Conservation (phyloP, 1,284 basidiomycete genomes). For the Meira nashicola region DNA sequence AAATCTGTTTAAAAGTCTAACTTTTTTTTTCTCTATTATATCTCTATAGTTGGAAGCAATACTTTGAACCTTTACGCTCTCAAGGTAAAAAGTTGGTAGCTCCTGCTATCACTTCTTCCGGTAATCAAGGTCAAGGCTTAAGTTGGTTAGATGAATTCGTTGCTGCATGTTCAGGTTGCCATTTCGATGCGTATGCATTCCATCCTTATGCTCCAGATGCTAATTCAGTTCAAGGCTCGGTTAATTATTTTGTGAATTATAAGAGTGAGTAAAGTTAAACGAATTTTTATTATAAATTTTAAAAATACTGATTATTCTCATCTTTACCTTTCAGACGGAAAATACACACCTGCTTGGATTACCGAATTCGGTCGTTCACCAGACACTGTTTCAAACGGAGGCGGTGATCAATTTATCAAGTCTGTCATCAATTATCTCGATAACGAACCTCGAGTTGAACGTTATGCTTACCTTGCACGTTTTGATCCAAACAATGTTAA, state of each 20-base stretch:
- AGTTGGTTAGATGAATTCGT: constrained; percentile 14
- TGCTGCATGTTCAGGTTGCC: constrained; percentile 9
- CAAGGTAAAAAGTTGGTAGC: constrained; percentile 12
- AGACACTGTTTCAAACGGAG: not conserved
- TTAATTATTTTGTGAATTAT: not conserved
- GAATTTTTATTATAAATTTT: too few species aligned
- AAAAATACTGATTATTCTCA: too few species aligned
- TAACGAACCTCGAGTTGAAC: not conserved
- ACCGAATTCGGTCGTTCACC: not conserved
- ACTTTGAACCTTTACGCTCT: constrained; percentile 12
- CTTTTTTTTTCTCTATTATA: too few species aligned
- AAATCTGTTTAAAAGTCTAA: too few species aligned
- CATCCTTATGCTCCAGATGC: constrained; percentile 13
- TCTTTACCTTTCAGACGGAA: not conserved
- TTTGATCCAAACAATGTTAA: not conserved
- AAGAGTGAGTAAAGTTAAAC: not conserved
- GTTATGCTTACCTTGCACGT: not conserved
- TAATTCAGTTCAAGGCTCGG: not conserved
- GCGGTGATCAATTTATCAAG: not conserved
- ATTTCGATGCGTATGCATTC: constrained; percentile 16
- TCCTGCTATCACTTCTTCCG: constrained; percentile 9
- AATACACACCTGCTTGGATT: not conserved
- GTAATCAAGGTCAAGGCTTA: constrained; percentile 2
- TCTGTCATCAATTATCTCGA: not conserved
- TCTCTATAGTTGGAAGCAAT: constrained; percentile 9